Evolutionary conservation across 345 rosid genomes (phyloP).

Genomic region (Dimocarpus longan): DNA sequence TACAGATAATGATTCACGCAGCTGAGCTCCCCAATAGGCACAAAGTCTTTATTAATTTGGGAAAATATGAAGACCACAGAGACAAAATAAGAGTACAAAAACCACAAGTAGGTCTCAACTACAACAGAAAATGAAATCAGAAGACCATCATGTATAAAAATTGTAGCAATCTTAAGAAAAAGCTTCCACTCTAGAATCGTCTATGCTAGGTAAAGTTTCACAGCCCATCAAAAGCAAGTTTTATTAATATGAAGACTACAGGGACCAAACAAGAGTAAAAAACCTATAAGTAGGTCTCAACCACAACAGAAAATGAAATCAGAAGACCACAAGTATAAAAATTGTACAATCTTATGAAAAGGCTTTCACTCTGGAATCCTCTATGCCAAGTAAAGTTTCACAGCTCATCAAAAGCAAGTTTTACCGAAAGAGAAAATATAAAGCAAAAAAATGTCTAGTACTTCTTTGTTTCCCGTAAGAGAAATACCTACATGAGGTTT

Average conservation of each 20-base stretch:
- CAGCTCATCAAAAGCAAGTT: background rate
- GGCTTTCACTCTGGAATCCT: background rate
- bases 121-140: background rate
- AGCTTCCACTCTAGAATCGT: background rate
- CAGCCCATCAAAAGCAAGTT: background rate
- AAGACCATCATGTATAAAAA: background rate
- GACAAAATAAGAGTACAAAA: background rate
- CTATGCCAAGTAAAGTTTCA: background rate
- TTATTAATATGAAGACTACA: background rate
- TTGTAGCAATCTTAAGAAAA: background rate
- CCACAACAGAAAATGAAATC: background rate
- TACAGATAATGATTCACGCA: background rate
- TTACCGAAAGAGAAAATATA: background rate
- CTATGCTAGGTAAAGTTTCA: background rate
- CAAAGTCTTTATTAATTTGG: background rate
- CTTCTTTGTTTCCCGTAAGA: background rate
- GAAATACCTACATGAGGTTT: background rate
- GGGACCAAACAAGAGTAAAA: background rate
- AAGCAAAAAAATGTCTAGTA: background rate
- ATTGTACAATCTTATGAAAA: background rate
- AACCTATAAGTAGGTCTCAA: background rate
- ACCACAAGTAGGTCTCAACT: background rate
- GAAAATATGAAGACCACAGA: slow-evolving; percentile 2
- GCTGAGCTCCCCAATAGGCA: background rate
- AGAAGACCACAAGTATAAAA: background rate